Evolutionary conservation across 768 basidiomycete genomes (phyloP), one percentile per base, ranked within the genome.

Genomic region (Termitomyces sp.): DNA sequence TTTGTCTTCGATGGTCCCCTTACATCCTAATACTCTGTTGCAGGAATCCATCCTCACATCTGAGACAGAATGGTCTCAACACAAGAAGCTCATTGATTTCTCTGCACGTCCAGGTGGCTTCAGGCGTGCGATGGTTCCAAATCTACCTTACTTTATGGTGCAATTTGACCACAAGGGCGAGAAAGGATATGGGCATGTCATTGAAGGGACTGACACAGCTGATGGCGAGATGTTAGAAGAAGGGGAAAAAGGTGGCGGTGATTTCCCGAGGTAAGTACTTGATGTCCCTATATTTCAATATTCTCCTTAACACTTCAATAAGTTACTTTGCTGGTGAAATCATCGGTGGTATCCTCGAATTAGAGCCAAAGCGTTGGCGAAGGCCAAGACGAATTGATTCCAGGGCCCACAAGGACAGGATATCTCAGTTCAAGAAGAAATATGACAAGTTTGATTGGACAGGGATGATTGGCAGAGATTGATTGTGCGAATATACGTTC

Each of bases 161-260:
- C 95, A 96, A 67, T 99, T 96, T 73, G 97, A 99, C 74, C 82
- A 98, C 74, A 98, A 96, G 69, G 95, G 97, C 31, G 95, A 98
- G 74, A 94, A 93, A 69, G 97, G 97, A 2, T 99, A 94, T 70
- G 97, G 97, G 0, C 97, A 99, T 74, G 92, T 99, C 63, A 97
- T 99, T 63, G 97, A 99, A 72, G 97, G 97, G 1, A 84, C 86
- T 0, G 85, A 64, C 83, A 81, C 32, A 83, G 81, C 47, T 20
- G 68, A 65, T 5, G 69, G 61, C 31, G 72, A 73, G 48, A 65
- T 60, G 36, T 73, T 89, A 37, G 90, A 91, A 64, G 94, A 94
- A 70, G 94, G 92, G 1, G 93, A 90, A 67, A 92, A 92, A 70
- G 94, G 94, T 2, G 90, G 92, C 15, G 93, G 93, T 10, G 92